Base-by-base conservation (phyloP, 2,329 filamentous ascomycete species). In the Penicillium sp. region DNA sequence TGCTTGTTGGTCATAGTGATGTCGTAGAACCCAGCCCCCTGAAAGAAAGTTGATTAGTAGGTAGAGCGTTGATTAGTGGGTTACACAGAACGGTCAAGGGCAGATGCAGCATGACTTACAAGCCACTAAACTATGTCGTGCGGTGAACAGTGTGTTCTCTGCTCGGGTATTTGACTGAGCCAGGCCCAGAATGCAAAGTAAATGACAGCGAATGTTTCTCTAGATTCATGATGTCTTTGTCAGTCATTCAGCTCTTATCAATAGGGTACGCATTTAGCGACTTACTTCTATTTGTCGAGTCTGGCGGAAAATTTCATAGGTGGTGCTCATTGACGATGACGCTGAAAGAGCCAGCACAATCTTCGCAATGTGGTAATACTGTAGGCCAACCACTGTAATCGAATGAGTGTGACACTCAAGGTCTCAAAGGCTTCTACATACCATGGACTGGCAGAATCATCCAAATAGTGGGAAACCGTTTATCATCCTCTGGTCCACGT, bases 281-380 rank as follows among this genome's bases (percentile, higher is more conserved):
- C 56, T 15, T 50, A 69, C 67, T 59, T 71, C 69, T n/a, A 62
- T 63, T 25, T 53, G 47, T 37, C 69, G 63, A 22, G 68, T 69
- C 10, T 66, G 56, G 14, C 53, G 63, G 31, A 71, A 51, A 15
- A 34, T 66, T 5, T 69, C 64, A 50, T 71, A 67, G 34, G 60
- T 54, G 10, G 60, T 61, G 11, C 47, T 53, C 3, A 58, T 39
- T 15, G 10, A 60, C 2, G 64, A 52, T 17, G 56, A 54, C 49
- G 60, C 53, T 4, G 67, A 64, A 35, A 71, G 55, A n/a, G 63
- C 63, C 10, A 70, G 58, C 5, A 74, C 65, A 31, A 73, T 70
- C 50, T 72, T 73, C 14, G 73, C 70, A 25, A 73, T 67, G 50
- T 76, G 69, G 42, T 71, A 76, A 55, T 75, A 75, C 55, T 75